Conservation (phyloP, 1,284 basidiomycete genomes). For the Ganoderma sp. region DNA sequence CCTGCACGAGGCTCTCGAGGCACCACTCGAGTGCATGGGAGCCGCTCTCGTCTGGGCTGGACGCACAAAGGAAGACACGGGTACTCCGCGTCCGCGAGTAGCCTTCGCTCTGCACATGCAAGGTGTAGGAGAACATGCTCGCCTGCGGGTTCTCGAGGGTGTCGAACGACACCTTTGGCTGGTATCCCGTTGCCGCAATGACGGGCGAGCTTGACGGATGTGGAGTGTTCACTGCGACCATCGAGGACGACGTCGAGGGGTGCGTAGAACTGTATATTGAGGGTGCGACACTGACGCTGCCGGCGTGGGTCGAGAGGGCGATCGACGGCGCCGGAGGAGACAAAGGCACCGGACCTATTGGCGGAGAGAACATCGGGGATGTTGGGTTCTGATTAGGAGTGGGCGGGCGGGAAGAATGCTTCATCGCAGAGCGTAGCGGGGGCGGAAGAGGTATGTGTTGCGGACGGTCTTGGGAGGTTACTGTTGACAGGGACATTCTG, state of each 20-base stretch:
- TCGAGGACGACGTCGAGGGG: constrained; percentile 26
- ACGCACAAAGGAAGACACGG: constrained; percentile 89
- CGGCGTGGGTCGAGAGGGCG: constrained; percentile 28
- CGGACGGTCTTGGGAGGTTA: constrained; percentile 37
- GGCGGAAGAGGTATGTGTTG: constrained; percentile 37
- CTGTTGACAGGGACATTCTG: constrained; percentile 9
- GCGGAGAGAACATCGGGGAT: constrained; percentile 26
- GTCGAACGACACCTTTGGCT: constrained; percentile 82
- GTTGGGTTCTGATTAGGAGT: constrained; percentile 30
- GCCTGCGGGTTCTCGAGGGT: constrained; percentile 51
- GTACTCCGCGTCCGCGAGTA: constrained; percentile 83
- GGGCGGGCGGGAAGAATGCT: constrained; percentile 45
- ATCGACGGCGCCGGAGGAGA: constrained; percentile 22
- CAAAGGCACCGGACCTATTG: constrained; percentile 28
- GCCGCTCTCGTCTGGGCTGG: constrained; percentile 89
- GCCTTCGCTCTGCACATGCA: constrained; percentile 84
- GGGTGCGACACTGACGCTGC: constrained; percentile 13
- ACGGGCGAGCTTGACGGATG: constrained; percentile 30
- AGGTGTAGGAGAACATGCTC: constrained; percentile 62
- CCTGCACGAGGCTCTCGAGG: constrained; percentile 85
- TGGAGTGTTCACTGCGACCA: constrained; percentile 22
- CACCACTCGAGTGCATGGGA: constrained; percentile 88
- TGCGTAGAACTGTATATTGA: constrained; percentile 25
- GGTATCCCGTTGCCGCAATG: constrained; percentile 59
- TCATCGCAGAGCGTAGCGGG: constrained; percentile 56